Evolutionary conservation across 2,329 filamentous ascomycete species (phyloP).

Genomic region (Ustilaginoidea virens): DNA sequence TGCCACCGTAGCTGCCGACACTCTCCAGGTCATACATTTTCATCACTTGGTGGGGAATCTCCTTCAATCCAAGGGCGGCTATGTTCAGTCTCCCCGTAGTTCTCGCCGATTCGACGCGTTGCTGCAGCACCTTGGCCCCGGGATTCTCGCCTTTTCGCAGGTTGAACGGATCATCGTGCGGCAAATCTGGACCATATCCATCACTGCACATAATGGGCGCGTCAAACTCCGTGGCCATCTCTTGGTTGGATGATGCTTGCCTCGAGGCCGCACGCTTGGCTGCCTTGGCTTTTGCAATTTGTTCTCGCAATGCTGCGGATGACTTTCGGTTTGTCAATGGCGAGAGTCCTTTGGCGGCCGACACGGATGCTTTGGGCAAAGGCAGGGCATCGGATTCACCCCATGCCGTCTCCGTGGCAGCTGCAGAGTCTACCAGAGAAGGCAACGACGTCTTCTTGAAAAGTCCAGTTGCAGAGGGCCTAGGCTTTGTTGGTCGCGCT

Average conservation of each 20-base stretch:
- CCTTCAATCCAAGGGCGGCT: conserved; percentile 62
- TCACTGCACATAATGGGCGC: conserved; percentile 30
- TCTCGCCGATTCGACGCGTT: conserved; percentile 57
- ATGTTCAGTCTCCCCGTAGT: conserved; percentile 77
- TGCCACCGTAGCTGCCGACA: conserved; percentile 43
- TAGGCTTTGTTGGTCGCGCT: conserved; percentile 29
- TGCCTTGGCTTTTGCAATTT: conserved; percentile 85
- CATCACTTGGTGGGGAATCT: conserved; percentile 70
- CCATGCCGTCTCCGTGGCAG: conserved; percentile 10
- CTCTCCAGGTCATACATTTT: conserved; percentile 78
- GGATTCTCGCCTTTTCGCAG: conserved; percentile 40
- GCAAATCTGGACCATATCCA: conserved; percentile 33
- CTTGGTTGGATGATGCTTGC: conserved; percentile 13
- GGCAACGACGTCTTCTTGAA: conserved; percentile 39
- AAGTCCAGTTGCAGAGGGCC: conserved; percentile 36
- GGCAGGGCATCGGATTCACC: conserved; percentile 15
- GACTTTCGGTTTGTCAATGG: conserved; percentile 39
- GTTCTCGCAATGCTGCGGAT: conserved; percentile 68
- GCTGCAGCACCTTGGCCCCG: conserved; percentile 52
- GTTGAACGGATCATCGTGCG: conserved; percentile 53
- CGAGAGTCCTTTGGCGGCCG: conserved; percentile 7
- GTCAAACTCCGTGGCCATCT: conserved; percentile 2
- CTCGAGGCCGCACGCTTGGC: conserved; percentile 45
- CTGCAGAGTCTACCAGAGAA: conserved; percentile 16
- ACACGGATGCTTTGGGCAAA: conserved; percentile 6